Conservation (phyloP, 1,139 yeast species). For the Scheffersomyces quercinus region DNA sequence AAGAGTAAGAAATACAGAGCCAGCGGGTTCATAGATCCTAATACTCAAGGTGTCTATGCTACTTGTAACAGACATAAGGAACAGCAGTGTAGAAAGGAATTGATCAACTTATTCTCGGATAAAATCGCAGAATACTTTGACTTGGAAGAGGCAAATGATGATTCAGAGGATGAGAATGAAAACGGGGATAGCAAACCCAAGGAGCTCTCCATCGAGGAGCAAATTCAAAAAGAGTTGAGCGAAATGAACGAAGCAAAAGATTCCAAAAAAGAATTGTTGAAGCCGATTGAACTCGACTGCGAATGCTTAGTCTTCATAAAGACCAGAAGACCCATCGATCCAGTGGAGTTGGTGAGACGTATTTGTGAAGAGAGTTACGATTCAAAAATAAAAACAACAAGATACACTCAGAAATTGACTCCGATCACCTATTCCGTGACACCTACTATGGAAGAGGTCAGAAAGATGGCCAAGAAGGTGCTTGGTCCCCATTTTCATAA, state of each 20-base stretch:
- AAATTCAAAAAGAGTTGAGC: conserved; percentile 66
- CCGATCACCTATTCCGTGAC: conserved; percentile 79
- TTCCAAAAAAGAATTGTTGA: conserved; percentile 50
- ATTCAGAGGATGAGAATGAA: conserved; percentile 28
- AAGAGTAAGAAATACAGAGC: conserved; percentile 46
- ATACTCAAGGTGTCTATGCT: conserved; percentile 80
- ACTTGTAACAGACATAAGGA: conserved; percentile 83
- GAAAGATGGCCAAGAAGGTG: conserved; percentile 55
- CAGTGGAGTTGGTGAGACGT: conserved; percentile 64
- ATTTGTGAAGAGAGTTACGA: conserved; percentile 62
- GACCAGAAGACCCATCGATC: conserved; percentile 74
- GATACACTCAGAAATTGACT: conserved; percentile 75
- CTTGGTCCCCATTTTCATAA: conserved; percentile 69
- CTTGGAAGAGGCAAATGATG: conserved; percentile 28
- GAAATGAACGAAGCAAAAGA: conserved; percentile 48
- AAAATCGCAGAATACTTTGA: conserved; percentile 57
- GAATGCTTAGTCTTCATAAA: conserved; percentile 87
- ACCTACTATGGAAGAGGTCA: conserved; percentile 68
- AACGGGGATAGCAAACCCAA: conserved; percentile 28
- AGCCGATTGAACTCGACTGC: conserved; percentile 70
- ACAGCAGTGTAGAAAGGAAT: conserved; percentile 70
- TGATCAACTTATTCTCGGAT: conserved; percentile 57
- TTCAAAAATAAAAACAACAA: conserved; percentile 55
- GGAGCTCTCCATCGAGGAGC: conserved; percentile 69
- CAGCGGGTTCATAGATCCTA: conserved; percentile 67